Evolutionary conservation across 345 rosid species (phyloP), one percentile per base, ranked within the genome.

Genomic region (Brassica rapa): DNA sequence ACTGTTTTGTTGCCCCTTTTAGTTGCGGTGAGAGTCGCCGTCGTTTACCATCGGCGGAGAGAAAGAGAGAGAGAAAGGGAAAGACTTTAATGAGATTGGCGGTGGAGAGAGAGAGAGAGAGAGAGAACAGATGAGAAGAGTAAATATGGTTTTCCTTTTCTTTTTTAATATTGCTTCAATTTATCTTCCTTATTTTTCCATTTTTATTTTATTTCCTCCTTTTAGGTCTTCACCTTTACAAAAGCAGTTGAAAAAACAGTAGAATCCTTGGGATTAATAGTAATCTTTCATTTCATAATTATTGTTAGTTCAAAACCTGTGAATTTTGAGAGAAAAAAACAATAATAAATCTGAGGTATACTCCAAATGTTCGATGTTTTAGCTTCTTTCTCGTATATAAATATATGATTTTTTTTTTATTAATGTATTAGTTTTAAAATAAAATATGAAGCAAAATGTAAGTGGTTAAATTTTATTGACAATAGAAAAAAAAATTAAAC

Each of bases 41-140:
- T 57, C 53, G 79, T 74, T 70, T 63, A 56, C 64, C 83, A 80
- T 80, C 80, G 80, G 68, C 75, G 62, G 59, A 33, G 69, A 60
- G 46, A 72, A 3, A 77, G 2, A 66, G 43, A 41, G 49, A 79
- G 68, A 72, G 30, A 59, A 12, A 68, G 24, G 73, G 73, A 49
- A 0, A 49, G 19, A 56, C 62, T 53, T 56, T 25, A 53, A 53
- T 80, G 71, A 60, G 14, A 70, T 32, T 29, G 51, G 29, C 81
- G 73, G 77, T 67, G 74, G 72, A 65, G 77, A 57, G 82, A 78
- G 77, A 78, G n/a, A n/a, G n/a, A n/a, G n/a, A n/a, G 25, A 67
- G 74, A 59, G 5, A 14, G 8, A 10, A 49, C 0, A 60, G 29
- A 30, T 15, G 63, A 43, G 68, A 27, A 43, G 61, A 59, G 12